Percentiles rank a stretch among this genome's conserved stretches.
These are phyloP conservation scores for Neurospora discreta DNA, from an alignment of 495 filamentous ascomycete species.

Conservation along the genomic window DNA sequence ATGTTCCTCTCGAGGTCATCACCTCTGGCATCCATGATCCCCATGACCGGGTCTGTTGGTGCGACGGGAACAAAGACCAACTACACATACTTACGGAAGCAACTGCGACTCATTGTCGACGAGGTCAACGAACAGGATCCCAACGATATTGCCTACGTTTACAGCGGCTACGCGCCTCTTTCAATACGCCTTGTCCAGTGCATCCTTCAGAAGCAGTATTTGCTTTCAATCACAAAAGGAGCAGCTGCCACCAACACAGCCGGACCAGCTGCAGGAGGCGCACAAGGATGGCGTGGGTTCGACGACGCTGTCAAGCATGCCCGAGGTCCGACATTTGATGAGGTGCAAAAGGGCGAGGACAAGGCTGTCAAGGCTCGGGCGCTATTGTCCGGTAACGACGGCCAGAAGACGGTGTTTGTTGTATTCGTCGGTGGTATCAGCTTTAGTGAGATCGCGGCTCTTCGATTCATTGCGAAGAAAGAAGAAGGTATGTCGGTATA, in stretches of 20 bases:
- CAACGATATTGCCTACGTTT: constrained; percentile 92
- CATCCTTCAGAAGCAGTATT: constrained; percentile 78
- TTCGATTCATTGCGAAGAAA: constrained; percentile 80
- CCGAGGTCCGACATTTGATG: constrained; percentile 78
- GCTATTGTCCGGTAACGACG: constrained; percentile 60
- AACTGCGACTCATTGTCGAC: constrained; percentile 81
- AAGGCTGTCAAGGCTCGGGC: constrained; percentile 84
- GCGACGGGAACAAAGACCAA: constrained; percentile 67
- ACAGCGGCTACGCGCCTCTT: constrained; percentile 91
- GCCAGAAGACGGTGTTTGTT: constrained; percentile 77
- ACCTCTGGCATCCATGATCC: constrained; percentile 58
- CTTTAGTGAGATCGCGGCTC: constrained; percentile 88
- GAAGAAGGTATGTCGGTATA: constrained; percentile 52
- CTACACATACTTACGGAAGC: constrained; percentile 76
- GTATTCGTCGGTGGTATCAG: constrained; percentile 93
- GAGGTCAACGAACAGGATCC: constrained; percentile 97
- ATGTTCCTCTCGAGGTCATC: constrained; percentile 64
- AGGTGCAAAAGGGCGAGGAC: constrained; percentile 87
- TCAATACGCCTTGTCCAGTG: constrained; percentile 93
- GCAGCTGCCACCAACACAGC: constrained; percentile 34
- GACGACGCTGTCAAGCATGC: constrained; percentile 81
- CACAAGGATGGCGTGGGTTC: constrained; percentile 81
- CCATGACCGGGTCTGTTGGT: constrained; percentile 43
- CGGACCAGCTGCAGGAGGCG: constrained; percentile 43
- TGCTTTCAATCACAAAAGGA: constrained; percentile 57